Conservation (phyloP, 2,329 filamentous ascomycete species). For the Huntiella savannae region DNA sequence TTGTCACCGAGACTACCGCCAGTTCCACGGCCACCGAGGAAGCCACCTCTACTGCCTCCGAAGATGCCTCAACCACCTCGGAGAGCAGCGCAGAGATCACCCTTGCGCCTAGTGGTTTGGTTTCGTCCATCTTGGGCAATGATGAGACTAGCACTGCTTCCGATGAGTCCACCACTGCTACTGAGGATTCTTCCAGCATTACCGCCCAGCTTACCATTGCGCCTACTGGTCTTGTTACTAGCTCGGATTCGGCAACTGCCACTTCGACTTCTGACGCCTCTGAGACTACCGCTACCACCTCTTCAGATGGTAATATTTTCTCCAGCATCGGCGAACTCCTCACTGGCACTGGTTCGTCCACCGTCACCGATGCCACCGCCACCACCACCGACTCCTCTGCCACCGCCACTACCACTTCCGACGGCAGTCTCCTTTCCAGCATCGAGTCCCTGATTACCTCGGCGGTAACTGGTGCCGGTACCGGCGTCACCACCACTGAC, state of each 20-base stretch:
- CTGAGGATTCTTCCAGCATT: not conserved
- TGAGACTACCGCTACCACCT: not conserved
- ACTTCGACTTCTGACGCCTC: not conserved
- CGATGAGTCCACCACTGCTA: not conserved
- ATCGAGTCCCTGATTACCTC: constrained; percentile 5
- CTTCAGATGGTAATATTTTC: not conserved
- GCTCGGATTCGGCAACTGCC: not conserved
- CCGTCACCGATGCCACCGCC: not conserved
- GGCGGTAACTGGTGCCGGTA: constrained; percentile 6
- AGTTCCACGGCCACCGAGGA: not conserved
- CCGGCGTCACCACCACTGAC: constrained; percentile 4
- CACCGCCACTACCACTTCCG: constrained; percentile 11
- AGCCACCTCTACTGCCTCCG: constrained; percentile 12
- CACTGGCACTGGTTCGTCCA: constrained; percentile 3
- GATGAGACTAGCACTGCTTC: not conserved
- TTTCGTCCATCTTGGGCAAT: constrained; percentile 13
- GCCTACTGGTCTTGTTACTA: not conserved
- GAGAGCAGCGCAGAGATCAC: constrained; percentile 9
- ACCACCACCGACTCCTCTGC: constrained; percentile 9
- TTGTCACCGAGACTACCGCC: constrained; percentile 1
- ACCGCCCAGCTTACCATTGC: not conserved
- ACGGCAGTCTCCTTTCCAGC: not conserved
- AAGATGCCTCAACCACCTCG: constrained; percentile 12
- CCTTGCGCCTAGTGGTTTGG: constrained; percentile 18
- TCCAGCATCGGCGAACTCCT: constrained; percentile 2